These are phyloP conservation scores for Trametes pubescens DNA, from an alignment of 1,284 basidiomycete genomes.

Conservation along the genomic window DNA sequence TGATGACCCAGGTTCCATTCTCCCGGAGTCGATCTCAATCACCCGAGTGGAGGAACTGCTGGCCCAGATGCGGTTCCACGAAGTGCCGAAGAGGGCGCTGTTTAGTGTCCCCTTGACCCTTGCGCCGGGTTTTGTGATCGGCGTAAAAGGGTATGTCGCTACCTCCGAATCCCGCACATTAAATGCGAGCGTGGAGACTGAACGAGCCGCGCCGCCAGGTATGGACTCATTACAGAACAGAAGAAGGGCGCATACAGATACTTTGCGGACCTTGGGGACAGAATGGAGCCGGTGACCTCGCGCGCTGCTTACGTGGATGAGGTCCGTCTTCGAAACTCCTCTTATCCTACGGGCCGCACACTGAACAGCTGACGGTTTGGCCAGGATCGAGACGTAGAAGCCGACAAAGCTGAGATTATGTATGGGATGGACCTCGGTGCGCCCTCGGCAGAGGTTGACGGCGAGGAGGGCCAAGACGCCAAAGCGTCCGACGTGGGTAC, in stretches of 20 bases:
- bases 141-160: conserved; percentile 82
- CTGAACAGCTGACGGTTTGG: neutral
- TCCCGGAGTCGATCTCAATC: conserved; percentile 75
- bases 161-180: neutral
- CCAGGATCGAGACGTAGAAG: conserved; percentile 64
- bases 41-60: conserved; percentile 82
- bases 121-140: conserved; percentile 84
- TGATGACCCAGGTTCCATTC: conserved; percentile 49
- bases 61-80: conserved; percentile 82
- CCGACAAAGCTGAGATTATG: conserved; percentile 62
- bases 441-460: conserved; percentile 49
- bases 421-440: conserved; percentile 70
- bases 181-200: conserved; percentile 6
- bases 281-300: conserved; percentile 76
- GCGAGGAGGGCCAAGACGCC: conserved; percentile 51
- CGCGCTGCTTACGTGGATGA: conserved; percentile 83
- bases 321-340: conserved; percentile 50
- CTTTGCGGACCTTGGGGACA: conserved; percentile 81
- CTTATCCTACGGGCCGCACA: neutral
- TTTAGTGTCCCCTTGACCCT: conserved; percentile 88
- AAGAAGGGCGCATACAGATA: conserved; percentile 83
- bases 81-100: conserved; percentile 87
- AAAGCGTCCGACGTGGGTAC: conserved; percentile 36
- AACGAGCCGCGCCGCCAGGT: conserved; percentile 54
- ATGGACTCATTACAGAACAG: conserved; percentile 87